Base-by-base conservation (phyloP, 2,329 filamentous ascomycete genomes). In the Talaromyces marneffei region DNA sequence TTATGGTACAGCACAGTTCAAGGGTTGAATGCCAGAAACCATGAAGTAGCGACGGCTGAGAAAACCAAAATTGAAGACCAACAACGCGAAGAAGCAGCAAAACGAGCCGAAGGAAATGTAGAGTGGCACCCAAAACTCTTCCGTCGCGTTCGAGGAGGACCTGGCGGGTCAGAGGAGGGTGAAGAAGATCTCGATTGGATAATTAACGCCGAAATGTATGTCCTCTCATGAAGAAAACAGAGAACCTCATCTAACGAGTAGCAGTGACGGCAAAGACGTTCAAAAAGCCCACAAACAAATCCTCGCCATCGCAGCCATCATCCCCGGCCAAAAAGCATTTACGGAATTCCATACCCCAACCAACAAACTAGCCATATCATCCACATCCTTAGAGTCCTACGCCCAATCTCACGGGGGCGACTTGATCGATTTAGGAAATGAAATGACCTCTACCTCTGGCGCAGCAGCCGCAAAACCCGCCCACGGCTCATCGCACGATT, bases 51-150 rank as follows among this genome's bases (percentile, higher is more conserved):
- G 3, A 99, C 94, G 0, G 90, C 94, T 65, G 93, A 97, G 71
- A 99, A 99, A 79, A 92, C 90, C n/a, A 90, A 89, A 73, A 91
- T 99, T 62, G 94, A 99, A 73, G 93, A 97, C 69, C 87, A 85
- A 70, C 94, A 99, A 75, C 85, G 94, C 70, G 88, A 92, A 65
- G 93, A 97, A 71, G 92, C 94, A 1, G 88, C 92, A 18, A 85
- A 85, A 70, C 84, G 94, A 68, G 84, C 84, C 33, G 88, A 92
- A 53, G 87, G 92, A 10, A 88, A 88, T 12, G 79, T 92, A 7
- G 91, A 96, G 65, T 99, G 94, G 94, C 85, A 87, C 35, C 93
- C 94, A 0, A 86, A 87, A 65, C 82, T 97, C 12, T 99, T 99
- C 81, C 85, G 92, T 63, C 78, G 79, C 53, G 88, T 95, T 10